Conservation (phyloP, 2,329 filamentous ascomycete genomes). For the Clonostachys rosea region DNA sequence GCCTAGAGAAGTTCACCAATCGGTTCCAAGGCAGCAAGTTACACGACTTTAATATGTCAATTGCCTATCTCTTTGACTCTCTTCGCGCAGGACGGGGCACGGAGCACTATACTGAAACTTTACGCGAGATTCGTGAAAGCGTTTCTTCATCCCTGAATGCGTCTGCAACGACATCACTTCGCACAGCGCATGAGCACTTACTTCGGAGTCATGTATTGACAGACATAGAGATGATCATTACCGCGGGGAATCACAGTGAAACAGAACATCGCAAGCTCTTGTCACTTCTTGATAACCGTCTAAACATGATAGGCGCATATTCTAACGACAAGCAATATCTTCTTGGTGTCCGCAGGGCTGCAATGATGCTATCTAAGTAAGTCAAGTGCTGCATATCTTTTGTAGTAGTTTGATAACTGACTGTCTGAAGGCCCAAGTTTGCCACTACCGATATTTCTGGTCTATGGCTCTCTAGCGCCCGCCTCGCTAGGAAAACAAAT, state of each 20-base stretch:
- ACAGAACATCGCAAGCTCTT: constrained; percentile 25
- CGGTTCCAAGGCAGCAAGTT: constrained; percentile 42
- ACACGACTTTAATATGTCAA: constrained; percentile 74
- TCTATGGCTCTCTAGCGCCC: constrained; percentile 80
- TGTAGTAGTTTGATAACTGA: background rate
- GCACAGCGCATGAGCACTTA: constrained; percentile 79
- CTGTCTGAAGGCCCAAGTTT: constrained; percentile 48
- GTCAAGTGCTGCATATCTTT: constrained; percentile 13
- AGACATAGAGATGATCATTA: constrained; percentile 76
- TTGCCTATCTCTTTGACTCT: constrained; percentile 59
- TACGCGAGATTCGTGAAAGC: constrained; percentile 63
- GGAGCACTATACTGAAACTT: constrained; percentile 45
- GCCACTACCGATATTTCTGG: constrained; percentile 71
- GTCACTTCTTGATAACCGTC: constrained; percentile 58
- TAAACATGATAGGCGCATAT: constrained; percentile 87
- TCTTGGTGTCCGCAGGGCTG: constrained; percentile 77
- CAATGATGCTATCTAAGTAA: constrained; percentile 75
- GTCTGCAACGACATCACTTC: constrained; percentile 74
- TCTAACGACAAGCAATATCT: constrained; percentile 92
- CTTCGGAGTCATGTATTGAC: constrained; percentile 82
- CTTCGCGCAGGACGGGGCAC: constrained; percentile 49
- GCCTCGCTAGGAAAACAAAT: constrained; percentile 80
- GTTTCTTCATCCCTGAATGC: constrained; percentile 72
- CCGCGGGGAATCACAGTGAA: constrained; percentile 34
- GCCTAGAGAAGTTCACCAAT: constrained; percentile 62